Conservation (phyloP, 371 early-diverging fungal genomes). For the Mucor circinelloides region DNA sequence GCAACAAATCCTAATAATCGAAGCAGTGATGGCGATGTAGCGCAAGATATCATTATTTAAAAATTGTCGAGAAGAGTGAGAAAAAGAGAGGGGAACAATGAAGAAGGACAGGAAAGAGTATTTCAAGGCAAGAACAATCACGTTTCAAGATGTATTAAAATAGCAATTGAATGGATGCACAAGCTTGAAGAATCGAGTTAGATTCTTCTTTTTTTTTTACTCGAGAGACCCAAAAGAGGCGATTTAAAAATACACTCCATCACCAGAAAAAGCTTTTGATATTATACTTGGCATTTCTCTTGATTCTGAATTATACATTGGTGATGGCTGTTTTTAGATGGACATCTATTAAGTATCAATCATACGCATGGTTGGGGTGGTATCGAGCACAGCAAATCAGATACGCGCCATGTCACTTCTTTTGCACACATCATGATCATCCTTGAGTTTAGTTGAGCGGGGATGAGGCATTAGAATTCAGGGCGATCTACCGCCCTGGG, state of each 20-base stretch:
- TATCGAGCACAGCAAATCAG: no score
- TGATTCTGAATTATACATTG: no score
- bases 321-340: no score
- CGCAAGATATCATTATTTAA: conserved; percentile 4
- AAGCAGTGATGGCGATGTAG: neutral
- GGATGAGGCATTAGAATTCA: neutral
- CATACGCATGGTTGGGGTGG: no score
- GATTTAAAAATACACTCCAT: neutral
- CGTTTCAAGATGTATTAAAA: conserved; percentile 8
- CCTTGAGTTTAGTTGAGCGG: neutral
- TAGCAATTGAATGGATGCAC: conserved; percentile 1
- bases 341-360: no score
- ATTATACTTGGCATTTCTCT: no score
- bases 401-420: neutral
- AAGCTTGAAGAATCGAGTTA: neutral
- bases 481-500: neutral
- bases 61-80: conserved; percentile 1
- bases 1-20: conserved; percentile 4
- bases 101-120: neutral
- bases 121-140: neutral
- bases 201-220: neutral
- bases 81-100: neutral
- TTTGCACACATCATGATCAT: neutral
- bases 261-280: no score
- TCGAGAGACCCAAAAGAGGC: neutral